phyloP scores from a whole-genome alignment of 2,329 filamentous ascomycete species.

The Graphium sp. region DNA sequence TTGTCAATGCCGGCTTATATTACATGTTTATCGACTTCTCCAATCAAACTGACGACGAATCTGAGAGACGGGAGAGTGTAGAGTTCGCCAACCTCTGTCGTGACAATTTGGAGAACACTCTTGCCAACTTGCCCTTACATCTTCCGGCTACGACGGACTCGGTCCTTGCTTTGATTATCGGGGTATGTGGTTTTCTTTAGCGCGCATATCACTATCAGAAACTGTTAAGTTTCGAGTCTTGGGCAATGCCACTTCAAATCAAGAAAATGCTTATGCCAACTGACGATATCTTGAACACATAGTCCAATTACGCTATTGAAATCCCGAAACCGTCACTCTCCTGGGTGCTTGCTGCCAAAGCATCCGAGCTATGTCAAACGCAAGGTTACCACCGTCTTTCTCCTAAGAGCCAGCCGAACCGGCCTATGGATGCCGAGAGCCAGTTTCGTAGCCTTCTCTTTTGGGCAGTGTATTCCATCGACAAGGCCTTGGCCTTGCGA shows the following conservation, averaged over 20 bases:
- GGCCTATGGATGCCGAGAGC: conserved; percentile 12
- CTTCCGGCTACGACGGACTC: conserved; percentile 13
- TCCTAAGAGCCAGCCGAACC: conserved; percentile 11
- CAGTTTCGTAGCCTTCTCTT: conserved; percentile 34
- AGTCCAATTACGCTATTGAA: conserved; percentile 15
- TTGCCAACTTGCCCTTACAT: conserved; percentile 14
- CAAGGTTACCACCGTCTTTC: conserved; percentile 13
- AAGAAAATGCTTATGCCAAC: not conserved
- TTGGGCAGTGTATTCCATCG: conserved; percentile 39
- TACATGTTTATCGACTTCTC: conserved; percentile 12
- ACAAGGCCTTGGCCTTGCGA: conserved; percentile 36
- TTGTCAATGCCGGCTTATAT: conserved; percentile 14
- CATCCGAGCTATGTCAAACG: conserved; percentile 14
- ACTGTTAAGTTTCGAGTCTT: too few relatives aligned
- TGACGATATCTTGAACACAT: not conserved
- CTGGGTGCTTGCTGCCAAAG: conserved; percentile 14
- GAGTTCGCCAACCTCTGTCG: conserved; percentile 10
- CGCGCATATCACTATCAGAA: not conserved
- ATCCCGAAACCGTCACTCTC: conserved; percentile 15
- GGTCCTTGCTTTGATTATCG: conserved; percentile 8
- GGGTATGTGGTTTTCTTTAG: conserved; percentile 6
- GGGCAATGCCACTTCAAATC: too few relatives aligned
- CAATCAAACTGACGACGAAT: not conserved
- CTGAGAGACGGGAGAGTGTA: conserved; percentile 10
- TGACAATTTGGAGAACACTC: conserved; percentile 14